Base-by-base conservation (phyloP, 257 asterid species). In the Verbascum thapsus region DNA sequence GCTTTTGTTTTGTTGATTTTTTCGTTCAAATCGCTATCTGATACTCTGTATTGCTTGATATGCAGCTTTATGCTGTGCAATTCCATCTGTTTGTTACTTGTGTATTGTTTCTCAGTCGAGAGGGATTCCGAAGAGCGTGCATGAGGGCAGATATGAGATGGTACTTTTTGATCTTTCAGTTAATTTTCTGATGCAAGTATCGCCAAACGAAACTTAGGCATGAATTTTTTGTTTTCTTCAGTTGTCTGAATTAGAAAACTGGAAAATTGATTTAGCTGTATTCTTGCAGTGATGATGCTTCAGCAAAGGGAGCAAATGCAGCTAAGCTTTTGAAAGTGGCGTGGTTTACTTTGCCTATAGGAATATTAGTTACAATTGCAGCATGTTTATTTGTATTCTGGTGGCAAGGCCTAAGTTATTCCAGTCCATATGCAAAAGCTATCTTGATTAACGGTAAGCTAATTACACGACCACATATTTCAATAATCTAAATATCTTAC, bases 71-170 rank as follows among this genome's bases (percentile, higher is more conserved):
- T 74, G 96, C 96, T 49, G 85, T 94, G 52, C 99, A 94, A 56
- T 94, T 94, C 75, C 96, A 82, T 68, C 85, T 94, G 58, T 87
- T 94, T 65, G 90, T 87, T 70, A 90, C 99, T 70, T 87, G 97
- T 66, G 69, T 85, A 63, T 80, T 94, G 72, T 94, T 94, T 76
- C 91, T 94, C 34, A 94, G 97, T 68, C 81, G 97, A 72, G 99
- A 94, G 72, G 99, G 99, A 19, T 87, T 87, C 67, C 83, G 95
- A 53, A 76, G 96, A 68, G 97, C 99, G 41, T 90, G 97, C 86
- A 71, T 90, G 97, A 78, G 99, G 80, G 90, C 88, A n/a, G 90
- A 87, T 70, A 70, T 85, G 69, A 75, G 51, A 70, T 70, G 95
- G 99, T 90, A 87, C 19, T n/a, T 26, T 56, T 48, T 53, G 66